Conservation (phyloP, 2,329 filamentous ascomycete species). For the Metarhizium sp. region DNA sequence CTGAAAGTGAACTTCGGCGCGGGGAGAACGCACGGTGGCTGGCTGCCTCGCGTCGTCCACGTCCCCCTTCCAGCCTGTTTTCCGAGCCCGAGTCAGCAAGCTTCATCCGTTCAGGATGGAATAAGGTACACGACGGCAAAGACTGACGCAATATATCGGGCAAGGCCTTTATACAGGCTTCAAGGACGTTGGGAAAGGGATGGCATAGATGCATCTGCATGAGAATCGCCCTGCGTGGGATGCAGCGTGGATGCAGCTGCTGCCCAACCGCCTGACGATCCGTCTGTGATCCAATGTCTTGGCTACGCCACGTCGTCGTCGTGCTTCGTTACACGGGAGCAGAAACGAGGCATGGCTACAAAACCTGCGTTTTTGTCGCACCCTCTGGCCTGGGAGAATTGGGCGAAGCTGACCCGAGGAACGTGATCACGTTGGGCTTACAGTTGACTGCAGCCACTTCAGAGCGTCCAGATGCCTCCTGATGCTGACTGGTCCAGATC, state of each 20-base stretch:
- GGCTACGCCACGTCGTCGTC: background rate
- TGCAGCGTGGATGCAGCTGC: background rate
- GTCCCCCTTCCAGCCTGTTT: no score
- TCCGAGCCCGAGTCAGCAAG: no score
- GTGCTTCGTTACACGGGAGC: background rate
- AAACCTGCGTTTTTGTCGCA: background rate
- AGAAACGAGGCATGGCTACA: background rate
- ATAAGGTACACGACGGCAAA: no score
- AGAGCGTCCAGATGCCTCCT: background rate
- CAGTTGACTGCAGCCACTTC: background rate
- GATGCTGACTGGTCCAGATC: no score
- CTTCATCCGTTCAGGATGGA: no score
- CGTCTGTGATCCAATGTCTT: background rate
- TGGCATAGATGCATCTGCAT: background rate
- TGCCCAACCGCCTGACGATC: background rate
- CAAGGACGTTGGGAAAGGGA: background rate
- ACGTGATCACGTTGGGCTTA: background rate
- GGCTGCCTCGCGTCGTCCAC: no score
- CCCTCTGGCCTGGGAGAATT: background rate
- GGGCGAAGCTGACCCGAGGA: background rate
- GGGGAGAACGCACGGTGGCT: no score
- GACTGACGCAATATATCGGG: background rate
- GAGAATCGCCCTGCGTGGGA: conserved; percentile 1
- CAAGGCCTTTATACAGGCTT: background rate
- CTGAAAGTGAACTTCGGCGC: no score